These are phyloP conservation scores for Aquilaria agallochum DNA, from an alignment of 441 rosid species.

Conservation along the genomic window DNA sequence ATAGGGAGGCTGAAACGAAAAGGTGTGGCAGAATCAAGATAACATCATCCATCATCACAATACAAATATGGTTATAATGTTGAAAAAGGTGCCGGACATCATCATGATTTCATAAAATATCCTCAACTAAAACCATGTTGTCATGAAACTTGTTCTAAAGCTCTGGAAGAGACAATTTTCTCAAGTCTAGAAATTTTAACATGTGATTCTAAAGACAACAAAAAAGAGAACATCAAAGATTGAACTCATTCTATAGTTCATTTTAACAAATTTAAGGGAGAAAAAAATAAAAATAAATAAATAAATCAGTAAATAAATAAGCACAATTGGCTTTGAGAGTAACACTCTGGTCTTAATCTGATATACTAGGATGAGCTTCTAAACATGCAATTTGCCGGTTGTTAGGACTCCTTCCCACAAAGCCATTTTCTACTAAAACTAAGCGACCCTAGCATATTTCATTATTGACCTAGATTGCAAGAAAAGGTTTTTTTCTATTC, in stretches of 20 bases:
- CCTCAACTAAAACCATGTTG: conserved; percentile 12
- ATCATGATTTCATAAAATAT: conserved; percentile 6
- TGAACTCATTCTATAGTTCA: conserved; percentile 9
- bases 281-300: too few relatives aligned
- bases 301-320: neutral
- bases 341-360: conserved; percentile 37
- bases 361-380: conserved; percentile 37
- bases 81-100: conserved; percentile 1
- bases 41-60: too few relatives aligned
- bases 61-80: too few relatives aligned
- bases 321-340: conserved; percentile 39
- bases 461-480: too few relatives aligned
- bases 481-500: too few relatives aligned
- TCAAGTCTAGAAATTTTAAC: neutral
- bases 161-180: neutral
- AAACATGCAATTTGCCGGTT: conserved; percentile 28
- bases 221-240: conserved; percentile 12
- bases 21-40: too few relatives aligned
- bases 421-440: conserved; percentile 64
- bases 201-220: neutral
- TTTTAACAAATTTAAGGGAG: too few relatives aligned
- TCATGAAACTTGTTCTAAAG: neutral
- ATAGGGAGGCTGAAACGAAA: too few relatives aligned
- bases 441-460: too few relatives aligned
- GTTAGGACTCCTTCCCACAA: conserved; percentile 26